Conservation (phyloP, 768 basidiomycete genomes). For the Russula abietina region DNA sequence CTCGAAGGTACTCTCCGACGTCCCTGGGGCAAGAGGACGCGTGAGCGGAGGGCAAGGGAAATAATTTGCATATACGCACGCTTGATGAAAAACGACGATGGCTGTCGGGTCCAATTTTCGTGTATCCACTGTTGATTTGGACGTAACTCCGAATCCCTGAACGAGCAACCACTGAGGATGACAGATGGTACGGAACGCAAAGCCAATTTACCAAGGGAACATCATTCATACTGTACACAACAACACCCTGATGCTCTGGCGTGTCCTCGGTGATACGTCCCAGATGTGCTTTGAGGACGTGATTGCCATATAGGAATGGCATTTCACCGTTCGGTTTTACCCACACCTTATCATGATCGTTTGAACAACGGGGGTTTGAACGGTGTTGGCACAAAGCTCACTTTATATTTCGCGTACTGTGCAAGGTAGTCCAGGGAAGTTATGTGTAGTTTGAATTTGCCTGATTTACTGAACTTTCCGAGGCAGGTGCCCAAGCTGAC, state of each 20-base stretch:
- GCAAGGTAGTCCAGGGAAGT: constrained; percentile 90
- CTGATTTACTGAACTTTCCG: constrained; percentile 94
- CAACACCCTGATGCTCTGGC: constrained; percentile 97
- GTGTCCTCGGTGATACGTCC: constrained; percentile 98
- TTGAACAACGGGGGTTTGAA: background rate
- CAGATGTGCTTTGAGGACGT: constrained; percentile 97
- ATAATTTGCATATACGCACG: constrained; percentile 45
- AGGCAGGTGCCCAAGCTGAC: constrained; percentile 93
- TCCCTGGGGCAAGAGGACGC: constrained; percentile 48
- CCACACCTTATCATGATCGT: constrained; percentile 64
- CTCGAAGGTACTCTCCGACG: constrained; percentile 95
- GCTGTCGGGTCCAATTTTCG: constrained; percentile 95
- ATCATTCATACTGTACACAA: constrained; percentile 94
- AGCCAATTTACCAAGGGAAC: constrained; percentile 62
- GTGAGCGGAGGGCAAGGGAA: background rate
- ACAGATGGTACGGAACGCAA: constrained; percentile 1
- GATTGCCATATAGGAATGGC: constrained; percentile 98
- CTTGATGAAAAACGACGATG: constrained; percentile 97
- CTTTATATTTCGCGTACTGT: constrained; percentile 98
- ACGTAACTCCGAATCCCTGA: constrained; percentile 96
- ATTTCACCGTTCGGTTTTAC: constrained; percentile 99
- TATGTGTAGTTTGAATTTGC: constrained; percentile 96
- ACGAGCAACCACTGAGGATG: constrained; percentile 1
- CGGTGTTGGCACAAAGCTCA: constrained; percentile 31
- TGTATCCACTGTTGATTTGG: constrained; percentile 91